These are phyloP conservation scores for Coniochaeta ligniaria DNA, from an alignment of 2,329 filamentous ascomycete genomes.

Conservation along the genomic window DNA sequence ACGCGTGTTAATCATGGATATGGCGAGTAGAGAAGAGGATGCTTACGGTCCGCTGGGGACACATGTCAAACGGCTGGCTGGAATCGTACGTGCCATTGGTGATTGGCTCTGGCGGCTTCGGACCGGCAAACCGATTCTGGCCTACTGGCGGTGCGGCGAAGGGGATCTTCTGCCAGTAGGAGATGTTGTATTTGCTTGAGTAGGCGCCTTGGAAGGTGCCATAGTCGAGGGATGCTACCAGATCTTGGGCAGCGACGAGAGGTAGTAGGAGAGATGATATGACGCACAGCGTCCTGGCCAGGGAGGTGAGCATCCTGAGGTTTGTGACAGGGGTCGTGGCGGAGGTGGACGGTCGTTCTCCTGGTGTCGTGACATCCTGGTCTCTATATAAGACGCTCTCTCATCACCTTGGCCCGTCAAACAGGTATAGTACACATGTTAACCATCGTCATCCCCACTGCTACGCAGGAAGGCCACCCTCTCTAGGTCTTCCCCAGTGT, in stretches of 20 bases:
- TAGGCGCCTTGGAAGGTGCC: slow-evolving; percentile 46
- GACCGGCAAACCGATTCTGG: slow-evolving; percentile 51
- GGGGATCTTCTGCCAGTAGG: slow-evolving; percentile 53
- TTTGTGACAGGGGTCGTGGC: background rate
- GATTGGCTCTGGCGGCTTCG: slow-evolving; percentile 45
- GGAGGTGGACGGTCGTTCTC: background rate
- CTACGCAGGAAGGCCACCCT: background rate
- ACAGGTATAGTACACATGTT: background rate
- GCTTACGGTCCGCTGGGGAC: slow-evolving; percentile 45
- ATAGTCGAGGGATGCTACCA: slow-evolving; percentile 36
- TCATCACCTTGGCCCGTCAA: background rate
- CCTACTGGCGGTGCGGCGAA: slow-evolving; percentile 52
- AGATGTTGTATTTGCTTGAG: slow-evolving; percentile 44
- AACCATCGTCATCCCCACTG: background rate
- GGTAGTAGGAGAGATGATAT: background rate
- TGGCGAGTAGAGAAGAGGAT: background rate
- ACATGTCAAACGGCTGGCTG: slow-evolving; percentile 41
- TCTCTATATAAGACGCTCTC: background rate
- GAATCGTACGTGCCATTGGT: slow-evolving; percentile 45
- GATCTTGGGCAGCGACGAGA: slow-evolving; percentile 10
- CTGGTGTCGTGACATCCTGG: background rate
- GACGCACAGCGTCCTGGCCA: background rate
- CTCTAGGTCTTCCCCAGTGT: background rate
- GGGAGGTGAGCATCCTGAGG: background rate
- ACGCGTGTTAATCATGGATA: background rate